Conservation (phyloP, 768 basidiomycete species). For the Pleurotus tuoliensis region DNA sequence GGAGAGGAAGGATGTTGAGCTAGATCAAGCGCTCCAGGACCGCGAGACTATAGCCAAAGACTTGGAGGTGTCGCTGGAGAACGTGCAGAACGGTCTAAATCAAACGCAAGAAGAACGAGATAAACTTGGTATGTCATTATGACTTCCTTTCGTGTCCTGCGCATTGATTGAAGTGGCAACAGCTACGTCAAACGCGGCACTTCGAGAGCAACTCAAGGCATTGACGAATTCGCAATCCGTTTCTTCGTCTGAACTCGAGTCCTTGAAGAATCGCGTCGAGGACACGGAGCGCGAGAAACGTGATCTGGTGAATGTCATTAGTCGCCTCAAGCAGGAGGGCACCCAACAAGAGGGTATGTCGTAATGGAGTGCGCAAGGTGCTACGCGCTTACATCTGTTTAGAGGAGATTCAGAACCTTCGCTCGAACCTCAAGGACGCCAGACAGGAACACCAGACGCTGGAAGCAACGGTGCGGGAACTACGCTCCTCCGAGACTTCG, state of each 20-base stretch:
- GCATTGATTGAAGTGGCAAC: slow-evolving; percentile 19
- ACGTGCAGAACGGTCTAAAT: slow-evolving; percentile 51
- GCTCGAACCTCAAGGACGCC: slow-evolving; percentile 67
- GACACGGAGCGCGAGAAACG: slow-evolving; percentile 89
- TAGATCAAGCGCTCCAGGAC: slow-evolving; percentile 83
- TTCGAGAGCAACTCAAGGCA: slow-evolving; percentile 54
- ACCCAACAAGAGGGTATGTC: slow-evolving; percentile 68
- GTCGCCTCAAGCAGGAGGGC: slow-evolving; percentile 74
- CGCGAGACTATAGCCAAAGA: slow-evolving; percentile 60
- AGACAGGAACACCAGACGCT: slow-evolving; percentile 68
- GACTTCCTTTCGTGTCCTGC: slow-evolving; percentile 6
- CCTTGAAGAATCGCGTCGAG: slow-evolving; percentile 57
- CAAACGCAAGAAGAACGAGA: slow-evolving; percentile 59
- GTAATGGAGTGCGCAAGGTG: background rate
- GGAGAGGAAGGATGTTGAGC: slow-evolving; percentile 74
- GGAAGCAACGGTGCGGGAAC: slow-evolving; percentile 67
- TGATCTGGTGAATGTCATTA: slow-evolving; percentile 79
- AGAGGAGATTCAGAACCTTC: slow-evolving; percentile 74
- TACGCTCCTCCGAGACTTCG: slow-evolving; percentile 71
- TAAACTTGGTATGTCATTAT: slow-evolving; percentile 50
- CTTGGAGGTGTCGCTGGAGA: slow-evolving; percentile 48
- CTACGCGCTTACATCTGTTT: slow-evolving; percentile 11
- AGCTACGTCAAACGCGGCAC: slow-evolving; percentile 41
- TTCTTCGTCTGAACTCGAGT: slow-evolving; percentile 59
- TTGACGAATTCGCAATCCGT: slow-evolving; percentile 57